Base-by-base conservation (phyloP, 2,329 filamentous ascomycete species). In the Phialophora tarda region DNA sequence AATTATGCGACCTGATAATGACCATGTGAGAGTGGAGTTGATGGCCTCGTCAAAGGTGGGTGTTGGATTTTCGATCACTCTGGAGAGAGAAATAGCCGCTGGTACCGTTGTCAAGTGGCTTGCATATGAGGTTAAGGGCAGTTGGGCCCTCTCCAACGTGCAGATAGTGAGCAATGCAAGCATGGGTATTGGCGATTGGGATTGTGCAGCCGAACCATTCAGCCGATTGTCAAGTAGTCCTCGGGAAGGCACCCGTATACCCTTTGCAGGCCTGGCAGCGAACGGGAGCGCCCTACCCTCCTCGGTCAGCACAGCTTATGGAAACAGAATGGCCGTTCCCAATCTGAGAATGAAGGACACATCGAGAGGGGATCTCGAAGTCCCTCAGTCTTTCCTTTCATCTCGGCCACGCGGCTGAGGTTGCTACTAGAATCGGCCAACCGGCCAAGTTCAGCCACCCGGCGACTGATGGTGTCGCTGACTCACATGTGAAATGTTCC, bases 1-100 rank as follows among this genome's bases (percentile, higher is more conserved):
- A 34, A 48, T 21, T 62, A 47, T 64, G 58, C 48, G 60, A 64
- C 68, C 68, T 56, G 32, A 59, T 54, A 14, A 14, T 28, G 61
- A 32, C 65, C 68, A 28, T 58, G 63, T 41, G 12, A 58, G 61
- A 63, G 24, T 59, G 41, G 34, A 66, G 32, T 47, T 53, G 68
- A 60, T 58, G 63, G 66, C n/a, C 59, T 58, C 28, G 26, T 47
- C 59, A 55, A 59, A 55, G 51, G 44, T 30, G 34, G 44, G 59
- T n/a, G 54, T 63, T n/a, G 56, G 48, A 58, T 34, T 54, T 51
- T 51, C 38, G 56, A 55, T 62, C 56, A 57, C 30, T 64, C 51
- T 55, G 63, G 60, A 63, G 63, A 62, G 63, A 64, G 59, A 61
- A 64, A 64, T 70, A 70, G 61, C 65, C 68, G 68, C 68, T 65